These are phyloP conservation scores for Leersia perrieri DNA, from an alignment of 176 grass and related monocot species.

Conservation along the genomic window DNA sequence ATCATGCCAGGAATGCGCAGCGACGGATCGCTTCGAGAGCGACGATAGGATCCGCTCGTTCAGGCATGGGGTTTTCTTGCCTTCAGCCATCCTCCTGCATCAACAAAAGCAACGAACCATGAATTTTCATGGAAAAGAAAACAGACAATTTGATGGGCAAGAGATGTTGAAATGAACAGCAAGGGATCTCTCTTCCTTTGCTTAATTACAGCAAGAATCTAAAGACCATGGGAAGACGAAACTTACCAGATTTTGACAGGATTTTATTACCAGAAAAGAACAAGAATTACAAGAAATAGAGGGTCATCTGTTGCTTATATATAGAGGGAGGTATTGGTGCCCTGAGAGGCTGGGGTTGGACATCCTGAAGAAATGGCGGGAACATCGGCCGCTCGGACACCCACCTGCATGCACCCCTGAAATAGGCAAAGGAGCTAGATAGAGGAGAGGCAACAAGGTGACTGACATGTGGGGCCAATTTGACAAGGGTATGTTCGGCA, in stretches of 20 bases:
- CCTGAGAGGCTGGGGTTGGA: background rate
- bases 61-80: conserved; percentile 41
- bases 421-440: conserved; percentile 1
- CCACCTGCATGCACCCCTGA: conserved; percentile 9
- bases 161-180: background rate
- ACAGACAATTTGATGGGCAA: background rate
- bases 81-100: conserved; percentile 35
- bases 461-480: background rate
- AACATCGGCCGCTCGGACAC: conserved; percentile 23
- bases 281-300: background rate
- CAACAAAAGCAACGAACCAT: background rate
- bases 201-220: background rate
- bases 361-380: conserved; percentile 39
- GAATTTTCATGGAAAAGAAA: too few relatives aligned
- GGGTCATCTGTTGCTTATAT: background rate
- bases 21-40: conserved; percentile 69
- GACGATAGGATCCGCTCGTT: conserved; percentile 76
- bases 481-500: too few relatives aligned
- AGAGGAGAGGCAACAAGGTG: background rate
- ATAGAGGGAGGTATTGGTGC: background rate
- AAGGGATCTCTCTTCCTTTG: background rate
- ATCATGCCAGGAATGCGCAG: conserved; percentile 91
- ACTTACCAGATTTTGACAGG: background rate
- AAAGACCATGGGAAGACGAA: background rate
- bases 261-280: background rate